Evolutionary conservation across 495 filamentous ascomycete genomes (phyloP), one percentile per base, ranked within the genome.

Genomic region (Talaromyces nanjingensis): DNA sequence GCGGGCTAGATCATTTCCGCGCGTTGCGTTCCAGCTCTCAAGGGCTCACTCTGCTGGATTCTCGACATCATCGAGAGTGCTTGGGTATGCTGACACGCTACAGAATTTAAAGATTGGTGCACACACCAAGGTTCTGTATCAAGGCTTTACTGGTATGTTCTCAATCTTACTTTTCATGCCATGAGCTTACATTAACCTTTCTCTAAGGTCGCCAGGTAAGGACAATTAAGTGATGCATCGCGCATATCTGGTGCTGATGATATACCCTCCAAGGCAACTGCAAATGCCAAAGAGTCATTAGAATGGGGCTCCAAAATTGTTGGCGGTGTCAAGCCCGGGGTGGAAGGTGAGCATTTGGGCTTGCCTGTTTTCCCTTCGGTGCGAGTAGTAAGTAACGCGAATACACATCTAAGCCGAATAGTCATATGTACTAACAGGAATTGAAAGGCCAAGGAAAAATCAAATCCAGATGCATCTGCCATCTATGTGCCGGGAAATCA

Each of bases 251-350:
- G 6, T 49, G 12, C 52, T 67, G n/a, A 47, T 24, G 37, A 39
- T 14, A 29, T 20, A 57, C 16, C 6, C 49, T 69, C 66, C 52
- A 69, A 88, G 77, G 91, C 92, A 7, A 96, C 92, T 6, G 84
- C 86, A 60, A 93, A 96, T 74, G 92, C 90, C 14, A 84, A 86
- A 69, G 89, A 96, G 65, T 92, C 90, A 11, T 71, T 96, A 58
- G 86, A 84, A 68, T 97, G 89, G 83, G 92, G 92, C 4, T 96
- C 92, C 39, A 89, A 90, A 25, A 91, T 97, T 61, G 89, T 96
- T 0, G 92, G 92, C 14, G 92, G 92, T 42, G 90, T 96, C 9
- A 92, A 85, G 58, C 92, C 91, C 0, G 87, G 87, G 1, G 86
- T 87, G 33, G 83, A 86, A 62, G 89, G 88, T 27, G 87, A 91